phyloP scores from a whole-genome alignment of 805 yeast genomes.

The Lipomyces spencermartinsiae region DNA sequence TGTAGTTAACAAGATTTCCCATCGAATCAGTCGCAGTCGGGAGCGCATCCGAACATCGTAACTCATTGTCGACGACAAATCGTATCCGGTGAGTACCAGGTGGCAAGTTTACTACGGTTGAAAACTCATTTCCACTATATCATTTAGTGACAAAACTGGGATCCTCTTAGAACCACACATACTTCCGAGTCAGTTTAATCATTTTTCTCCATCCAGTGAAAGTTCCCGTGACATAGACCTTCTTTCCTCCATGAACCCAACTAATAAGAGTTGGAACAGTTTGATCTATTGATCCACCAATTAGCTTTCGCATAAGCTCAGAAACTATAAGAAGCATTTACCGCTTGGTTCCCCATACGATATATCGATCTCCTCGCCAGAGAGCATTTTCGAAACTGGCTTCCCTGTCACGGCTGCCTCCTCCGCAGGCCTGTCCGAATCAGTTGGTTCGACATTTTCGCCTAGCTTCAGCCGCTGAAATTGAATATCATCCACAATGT shows the following conservation, averaged over 20 bases:
- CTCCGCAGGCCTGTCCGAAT: constrained; percentile 20
- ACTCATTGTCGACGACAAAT: constrained; percentile 92
- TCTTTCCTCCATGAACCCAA: constrained; percentile 97
- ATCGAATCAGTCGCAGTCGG: constrained; percentile 98
- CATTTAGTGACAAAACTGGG: neutral
- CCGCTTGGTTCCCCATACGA: constrained; percentile 39
- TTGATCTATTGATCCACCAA: constrained; percentile 22
- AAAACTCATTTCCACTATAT: constrained; percentile 50
- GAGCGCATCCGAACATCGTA: constrained; percentile 81
- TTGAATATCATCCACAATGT: neutral
- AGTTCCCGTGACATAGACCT: constrained; percentile 95
- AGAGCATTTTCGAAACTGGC: constrained; percentile 45
- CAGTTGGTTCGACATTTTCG: constrained; percentile 21
- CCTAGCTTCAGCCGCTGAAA: constrained; percentile 21
- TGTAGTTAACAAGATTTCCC: constrained; percentile 93
- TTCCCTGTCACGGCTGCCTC: constrained; percentile 43
- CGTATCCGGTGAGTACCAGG: constrained; percentile 93
- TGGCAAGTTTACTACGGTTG: constrained; percentile 77
- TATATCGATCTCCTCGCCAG: constrained; percentile 46
- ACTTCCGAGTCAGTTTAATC: constrained; percentile 67
- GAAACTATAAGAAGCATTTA: constrained; percentile 15
- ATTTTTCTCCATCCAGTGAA: constrained; percentile 98
- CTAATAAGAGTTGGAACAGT: constrained; percentile 66
- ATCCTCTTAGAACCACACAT: neutral
- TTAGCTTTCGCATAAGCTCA: neutral